Conservation (phyloP, 768 basidiomycete species). For the Tricholoma flavovirens region DNA sequence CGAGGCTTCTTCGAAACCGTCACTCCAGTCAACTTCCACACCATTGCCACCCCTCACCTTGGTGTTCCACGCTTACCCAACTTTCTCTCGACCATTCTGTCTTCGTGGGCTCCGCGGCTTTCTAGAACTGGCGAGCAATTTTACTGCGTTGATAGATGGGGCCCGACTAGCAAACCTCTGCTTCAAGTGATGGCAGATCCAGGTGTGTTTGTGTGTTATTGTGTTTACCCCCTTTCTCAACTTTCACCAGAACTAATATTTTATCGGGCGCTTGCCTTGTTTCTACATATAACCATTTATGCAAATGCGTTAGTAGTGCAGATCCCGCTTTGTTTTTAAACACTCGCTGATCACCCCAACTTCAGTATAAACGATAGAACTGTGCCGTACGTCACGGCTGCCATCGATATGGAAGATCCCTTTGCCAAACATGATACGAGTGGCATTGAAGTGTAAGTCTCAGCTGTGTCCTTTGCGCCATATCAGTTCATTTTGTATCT, state of each 20-base stretch:
- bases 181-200: constrained; percentile 78
- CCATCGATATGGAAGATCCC: constrained; percentile 62
- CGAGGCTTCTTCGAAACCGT: constrained; percentile 65
- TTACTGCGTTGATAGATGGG: constrained; percentile 67
- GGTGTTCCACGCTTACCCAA: constrained; percentile 62
- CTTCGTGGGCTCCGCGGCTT: constrained; percentile 58
- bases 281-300: constrained; percentile 68
- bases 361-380: constrained; percentile 66
- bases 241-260: constrained; percentile 59
- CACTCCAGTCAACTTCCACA: constrained; percentile 71
- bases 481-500: neutral
- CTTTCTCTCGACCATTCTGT: constrained; percentile 44
- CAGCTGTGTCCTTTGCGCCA: neutral
- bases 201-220: constrained; percentile 29
- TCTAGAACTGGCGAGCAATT: constrained; percentile 77
- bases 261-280: constrained; percentile 62
- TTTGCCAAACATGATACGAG: constrained; percentile 51
- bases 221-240: neutral
- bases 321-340: neutral
- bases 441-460: constrained; percentile 57
- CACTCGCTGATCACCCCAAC: neutral
- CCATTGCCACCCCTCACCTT: constrained; percentile 76
- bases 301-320: constrained; percentile 62
- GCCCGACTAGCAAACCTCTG: constrained; percentile 54
- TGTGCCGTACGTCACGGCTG: constrained; percentile 78